A percentile compares a stretch with the other conserved stretches of the same genome.
phyloP scores from a whole-genome alignment of 371 early-diverging fungal species.

The Blastocladiella emersonii region DNA sequence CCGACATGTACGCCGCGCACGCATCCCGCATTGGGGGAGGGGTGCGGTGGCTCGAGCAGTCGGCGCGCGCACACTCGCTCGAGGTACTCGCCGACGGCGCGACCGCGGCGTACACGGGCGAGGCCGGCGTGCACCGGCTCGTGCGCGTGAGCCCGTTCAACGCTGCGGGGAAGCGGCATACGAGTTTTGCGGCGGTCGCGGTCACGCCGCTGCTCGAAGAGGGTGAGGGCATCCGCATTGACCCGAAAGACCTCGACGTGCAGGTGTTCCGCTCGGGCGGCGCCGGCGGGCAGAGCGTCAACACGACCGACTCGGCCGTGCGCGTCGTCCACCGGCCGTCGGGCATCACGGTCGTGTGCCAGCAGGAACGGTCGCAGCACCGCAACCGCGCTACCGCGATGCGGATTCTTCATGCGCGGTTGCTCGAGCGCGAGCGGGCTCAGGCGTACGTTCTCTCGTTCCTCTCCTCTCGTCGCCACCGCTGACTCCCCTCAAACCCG shows the following conservation, averaged over 20 bases:
- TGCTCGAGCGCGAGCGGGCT: constrained; percentile 17
- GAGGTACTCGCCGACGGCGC: constrained; percentile 20
- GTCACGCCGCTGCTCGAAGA: constrained; percentile 19
- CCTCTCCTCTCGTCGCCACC: neutral
- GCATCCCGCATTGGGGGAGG: neutral
- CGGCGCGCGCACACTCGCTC: constrained; percentile 19
- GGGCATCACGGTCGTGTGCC: constrained; percentile 28
- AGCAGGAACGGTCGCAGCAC: constrained; percentile 29
- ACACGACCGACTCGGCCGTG: constrained; percentile 36
- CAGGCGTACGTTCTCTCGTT: neutral
- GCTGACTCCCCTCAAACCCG: neutral
- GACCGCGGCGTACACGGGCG: constrained; percentile 32
- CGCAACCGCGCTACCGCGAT: constrained; percentile 29
- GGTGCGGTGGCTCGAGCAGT: constrained; percentile 17
- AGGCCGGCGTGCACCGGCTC: constrained; percentile 33
- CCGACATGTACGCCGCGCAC: constrained; percentile 11
- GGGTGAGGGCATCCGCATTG: neutral
- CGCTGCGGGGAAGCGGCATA: constrained; percentile 26
- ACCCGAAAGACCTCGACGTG: neutral
- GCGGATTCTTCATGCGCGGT: constrained; percentile 20
- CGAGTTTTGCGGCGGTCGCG: constrained; percentile 33
- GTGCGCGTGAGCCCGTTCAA: constrained; percentile 34
- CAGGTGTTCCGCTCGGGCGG: constrained; percentile 11
- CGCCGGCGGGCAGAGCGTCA: constrained; percentile 39
- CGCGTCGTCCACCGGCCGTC: constrained; percentile 34